Base-by-base conservation (phyloP, 2,329 filamentous ascomycete species). In the Sarocladiaceae sp. region DNA sequence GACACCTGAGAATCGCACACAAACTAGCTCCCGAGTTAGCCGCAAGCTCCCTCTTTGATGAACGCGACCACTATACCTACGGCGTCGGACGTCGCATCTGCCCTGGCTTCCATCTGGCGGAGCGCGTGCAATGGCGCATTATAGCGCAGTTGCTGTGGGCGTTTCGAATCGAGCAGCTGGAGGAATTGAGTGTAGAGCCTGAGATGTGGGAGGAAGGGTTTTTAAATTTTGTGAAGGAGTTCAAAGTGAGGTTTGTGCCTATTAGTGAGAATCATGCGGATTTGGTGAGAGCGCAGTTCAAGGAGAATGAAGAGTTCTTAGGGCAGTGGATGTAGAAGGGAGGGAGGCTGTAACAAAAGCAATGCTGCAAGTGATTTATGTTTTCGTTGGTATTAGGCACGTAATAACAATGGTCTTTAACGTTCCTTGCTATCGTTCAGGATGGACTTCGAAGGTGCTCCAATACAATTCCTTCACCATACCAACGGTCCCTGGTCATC, bases 21-120 rank as follows among this genome's bases (percentile, higher is more conserved):
- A 10, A 17, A 6, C 8, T 17, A 6, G 35, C 35, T n/a, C 11
- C 7, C n/a, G 59, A 61, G 10, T 64, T 67, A 44, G 62, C 66
- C 2, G 53, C 51, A 3, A 5, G 13, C 4, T 57, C 57, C 2
- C 58, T 57, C 44, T 56, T 55, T 11, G 46, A 53, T 10, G 51
- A 54, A 6, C 65, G 69, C 10, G 69, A 73, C 54, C 75, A 78
- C 56, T 78, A 72, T 55, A 65, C 65, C 3, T 78, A 75, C 58
- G 75, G 75, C 3, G 67, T 65, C 12, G 75, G 75, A 1, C 66
- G 76, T 1, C 69, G 76, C 7, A 69, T 77, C 22, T 78, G 76
- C 54, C 71, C 69, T 0, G 76, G 76, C 0, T 72, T 75, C 12
- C 73, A 79, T 53, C 64, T 80, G 4, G 73, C 74, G 2, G 75